Evolutionary conservation across 2,329 filamentous ascomycete genomes (phyloP).

Genomic region (Nannizzia gypsea): DNA sequence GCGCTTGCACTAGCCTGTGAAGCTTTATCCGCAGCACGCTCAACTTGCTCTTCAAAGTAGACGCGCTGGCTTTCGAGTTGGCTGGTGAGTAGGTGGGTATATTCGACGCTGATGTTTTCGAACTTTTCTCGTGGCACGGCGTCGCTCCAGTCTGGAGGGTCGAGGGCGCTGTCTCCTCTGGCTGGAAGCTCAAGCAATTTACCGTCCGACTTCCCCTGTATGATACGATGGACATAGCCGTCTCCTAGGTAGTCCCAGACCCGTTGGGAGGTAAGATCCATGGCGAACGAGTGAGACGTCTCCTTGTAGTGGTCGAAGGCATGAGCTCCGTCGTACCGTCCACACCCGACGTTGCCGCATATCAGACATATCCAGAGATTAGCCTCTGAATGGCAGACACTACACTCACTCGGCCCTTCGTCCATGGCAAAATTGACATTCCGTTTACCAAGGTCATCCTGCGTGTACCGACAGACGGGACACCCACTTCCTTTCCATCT

Average conservation of each 20-base stretch:
- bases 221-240: conserved; percentile 88
- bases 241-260: conserved; percentile 98
- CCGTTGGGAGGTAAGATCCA: conserved; percentile 85
- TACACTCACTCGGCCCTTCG: conserved; percentile 49
- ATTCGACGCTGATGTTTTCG: conserved; percentile 78
- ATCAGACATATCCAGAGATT: conserved; percentile 95
- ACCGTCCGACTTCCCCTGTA: conserved; percentile 84
- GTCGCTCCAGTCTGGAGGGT: conserved; percentile 34
- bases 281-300: conserved; percentile 78
- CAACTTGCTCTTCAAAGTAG: conserved; percentile 89
- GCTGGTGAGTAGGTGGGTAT: conserved; percentile 82
- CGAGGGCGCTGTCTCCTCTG: conserved; percentile 34
- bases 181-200: conserved; percentile 84
- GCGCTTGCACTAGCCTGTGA: conserved; percentile 53
- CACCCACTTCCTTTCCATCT: conserved; percentile 94
- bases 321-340: conserved; percentile 85
- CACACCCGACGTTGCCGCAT: conserved; percentile 85
- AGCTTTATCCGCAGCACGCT: conserved; percentile 81
- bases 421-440: conserved; percentile 47
- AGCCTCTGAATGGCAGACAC: conserved; percentile 62
- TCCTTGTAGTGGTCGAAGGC: conserved; percentile 89
- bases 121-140: conserved; percentile 47
- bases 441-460: conserved; percentile 41
- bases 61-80: conserved; percentile 85
- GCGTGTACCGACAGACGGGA: conserved; percentile 85